Conservation (phyloP, 2,329 filamentous ascomycete genomes). For the Botryotinia narcissicola region DNA sequence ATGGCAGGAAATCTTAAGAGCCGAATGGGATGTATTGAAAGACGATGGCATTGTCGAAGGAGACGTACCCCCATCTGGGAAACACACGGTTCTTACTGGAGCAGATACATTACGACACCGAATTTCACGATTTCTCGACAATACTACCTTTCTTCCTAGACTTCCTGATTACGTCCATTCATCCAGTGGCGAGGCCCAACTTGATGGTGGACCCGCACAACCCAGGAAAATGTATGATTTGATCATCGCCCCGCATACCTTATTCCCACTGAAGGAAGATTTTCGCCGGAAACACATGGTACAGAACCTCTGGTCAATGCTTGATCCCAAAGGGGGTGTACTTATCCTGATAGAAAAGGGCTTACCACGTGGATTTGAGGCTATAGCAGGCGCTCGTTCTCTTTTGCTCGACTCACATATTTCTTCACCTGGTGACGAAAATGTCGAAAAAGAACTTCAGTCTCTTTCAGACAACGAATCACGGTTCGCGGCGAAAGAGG, state of each 20-base stretch:
- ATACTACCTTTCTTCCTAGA: constrained; percentile 89
- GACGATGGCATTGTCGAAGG: constrained; percentile 47
- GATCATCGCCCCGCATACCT: constrained; percentile 81
- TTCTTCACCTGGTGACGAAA: constrained; percentile 54
- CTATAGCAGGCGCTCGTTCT: constrained; percentile 79
- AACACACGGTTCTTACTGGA: constrained; percentile 76
- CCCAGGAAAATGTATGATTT: constrained; percentile 81
- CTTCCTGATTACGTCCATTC: constrained; percentile 82
- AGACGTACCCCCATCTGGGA: constrained; percentile 60
- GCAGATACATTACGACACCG: constrained; percentile 73
- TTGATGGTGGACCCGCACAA: constrained; percentile 56
- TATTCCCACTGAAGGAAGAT: constrained; percentile 74
- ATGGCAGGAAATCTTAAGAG: constrained; percentile 73
- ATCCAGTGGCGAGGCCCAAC: constrained; percentile 55
- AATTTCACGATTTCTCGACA: constrained; percentile 72
- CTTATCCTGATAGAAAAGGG: constrained; percentile 89
- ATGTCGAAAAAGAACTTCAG: constrained; percentile 40
- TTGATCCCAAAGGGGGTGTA: constrained; percentile 81
- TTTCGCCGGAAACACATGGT: constrained; percentile 75
- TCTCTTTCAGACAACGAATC: constrained; percentile 27
- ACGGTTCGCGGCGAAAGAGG: constrained; percentile 47
- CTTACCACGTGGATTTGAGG: constrained; percentile 86
- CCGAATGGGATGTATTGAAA: constrained; percentile 74
- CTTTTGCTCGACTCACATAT: constrained; percentile 76
- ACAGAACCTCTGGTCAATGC: constrained; percentile 84